Conservation (phyloP, 768 basidiomycete species). For the Termitomyces heimii region DNA sequence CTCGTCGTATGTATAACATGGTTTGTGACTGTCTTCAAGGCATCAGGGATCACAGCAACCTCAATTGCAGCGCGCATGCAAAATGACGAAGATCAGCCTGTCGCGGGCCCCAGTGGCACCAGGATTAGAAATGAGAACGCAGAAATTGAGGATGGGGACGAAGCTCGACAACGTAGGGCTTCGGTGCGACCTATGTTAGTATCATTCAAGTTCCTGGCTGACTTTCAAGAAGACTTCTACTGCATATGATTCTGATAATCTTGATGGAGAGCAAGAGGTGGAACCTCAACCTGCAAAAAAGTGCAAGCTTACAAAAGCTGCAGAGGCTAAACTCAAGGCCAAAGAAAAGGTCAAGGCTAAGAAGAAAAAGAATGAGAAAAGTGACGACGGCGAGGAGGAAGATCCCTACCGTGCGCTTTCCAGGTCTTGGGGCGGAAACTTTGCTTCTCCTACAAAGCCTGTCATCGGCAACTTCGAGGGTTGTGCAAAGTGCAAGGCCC, state of each 20-base stretch:
- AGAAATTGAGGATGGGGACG: slow-evolving; percentile 8
- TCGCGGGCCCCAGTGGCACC: slow-evolving; percentile 38
- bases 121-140: slow-evolving; percentile 5
- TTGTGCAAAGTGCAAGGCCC: slow-evolving; percentile 78
- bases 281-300: slow-evolving; percentile 42
- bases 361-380: slow-evolving; percentile 32
- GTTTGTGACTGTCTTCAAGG: slow-evolving; percentile 20
- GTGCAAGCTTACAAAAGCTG: slow-evolving; percentile 46
- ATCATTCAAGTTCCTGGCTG: background rate
- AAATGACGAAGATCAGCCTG: slow-evolving; percentile 26
- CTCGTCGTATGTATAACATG: background rate
- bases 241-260: slow-evolving; percentile 68
- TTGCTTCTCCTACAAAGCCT: slow-evolving; percentile 39
- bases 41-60: slow-evolving; percentile 41
- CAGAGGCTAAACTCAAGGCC: slow-evolving; percentile 32
- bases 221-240: slow-evolving; percentile 18
- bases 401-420: slow-evolving; percentile 65
- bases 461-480: slow-evolving; percentile 72
- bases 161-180: slow-evolving; percentile 10
- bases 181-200: slow-evolving; percentile 1
- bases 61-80: slow-evolving; percentile 35
- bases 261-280: slow-evolving; percentile 51
- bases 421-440: slow-evolving; percentile 34
- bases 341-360: slow-evolving; percentile 35
- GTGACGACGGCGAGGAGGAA: slow-evolving; percentile 53